Percentiles rank a stretch among this genome's conserved stretches.
phyloP scores from a whole-genome alignment of 2,329 filamentous ascomycete species.

The Acrocalymma vagum region DNA sequence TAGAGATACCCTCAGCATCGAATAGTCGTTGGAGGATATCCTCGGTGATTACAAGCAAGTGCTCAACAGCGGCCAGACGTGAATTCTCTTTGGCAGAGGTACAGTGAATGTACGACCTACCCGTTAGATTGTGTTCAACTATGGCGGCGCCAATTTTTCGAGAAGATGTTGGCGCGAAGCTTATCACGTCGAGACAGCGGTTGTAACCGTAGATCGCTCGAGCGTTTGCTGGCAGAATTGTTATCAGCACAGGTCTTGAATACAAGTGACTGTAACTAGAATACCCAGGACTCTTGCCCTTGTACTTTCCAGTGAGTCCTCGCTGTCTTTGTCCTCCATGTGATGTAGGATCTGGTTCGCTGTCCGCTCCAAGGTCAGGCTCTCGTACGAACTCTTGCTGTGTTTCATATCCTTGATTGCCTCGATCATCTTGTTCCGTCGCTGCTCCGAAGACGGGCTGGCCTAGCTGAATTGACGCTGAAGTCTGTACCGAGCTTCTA shows the following conservation, averaged over 20 bases:
- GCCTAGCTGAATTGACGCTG: too few relatives aligned
- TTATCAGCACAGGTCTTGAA: background rate
- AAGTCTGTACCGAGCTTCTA: too few relatives aligned
- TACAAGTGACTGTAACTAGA: background rate
- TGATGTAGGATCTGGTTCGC: conserved; percentile 41
- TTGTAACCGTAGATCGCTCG: conserved; percentile 44
- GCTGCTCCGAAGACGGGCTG: background rate
- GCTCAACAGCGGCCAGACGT: conserved; percentile 40
- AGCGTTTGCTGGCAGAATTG: conserved; percentile 41
- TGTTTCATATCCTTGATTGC: conserved; percentile 44
- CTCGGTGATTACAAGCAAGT: conserved; percentile 46
- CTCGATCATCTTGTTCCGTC: conserved; percentile 38
- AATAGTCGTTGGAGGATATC: conserved; percentile 42
- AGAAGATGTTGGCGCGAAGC: conserved; percentile 42
- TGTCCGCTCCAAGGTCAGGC: conserved; percentile 35
- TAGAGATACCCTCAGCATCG: conserved; percentile 42
- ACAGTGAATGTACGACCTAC: conserved; percentile 45
- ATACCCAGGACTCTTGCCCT: conserved; percentile 41
- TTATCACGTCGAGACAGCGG: conserved; percentile 46
- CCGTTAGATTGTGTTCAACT: conserved; percentile 46
- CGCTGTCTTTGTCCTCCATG: conserved; percentile 43
- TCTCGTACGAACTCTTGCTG: conserved; percentile 39
- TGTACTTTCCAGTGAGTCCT: conserved; percentile 43
- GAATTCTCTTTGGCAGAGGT: conserved; percentile 41
- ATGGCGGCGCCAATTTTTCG: conserved; percentile 45